These are phyloP conservation scores for Aureobasidium sp. DNA, from an alignment of 2,329 filamentous ascomycete species.

Conservation along the genomic window DNA sequence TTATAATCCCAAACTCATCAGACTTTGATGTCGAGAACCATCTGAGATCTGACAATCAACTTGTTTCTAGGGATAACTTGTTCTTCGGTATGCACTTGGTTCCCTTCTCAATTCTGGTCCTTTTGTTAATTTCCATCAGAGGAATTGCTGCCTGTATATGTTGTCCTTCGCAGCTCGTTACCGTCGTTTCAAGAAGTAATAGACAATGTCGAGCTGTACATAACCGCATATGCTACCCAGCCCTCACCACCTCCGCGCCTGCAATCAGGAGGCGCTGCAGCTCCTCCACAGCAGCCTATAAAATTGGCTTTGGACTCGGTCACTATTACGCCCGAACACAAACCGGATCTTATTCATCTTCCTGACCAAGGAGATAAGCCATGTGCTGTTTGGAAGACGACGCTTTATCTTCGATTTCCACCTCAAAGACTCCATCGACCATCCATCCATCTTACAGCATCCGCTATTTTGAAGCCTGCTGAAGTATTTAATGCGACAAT, in stretches of 20 bases:
- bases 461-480: slow-evolving; percentile 45
- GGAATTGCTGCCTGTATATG: slow-evolving; percentile 62
- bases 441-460: slow-evolving; percentile 53
- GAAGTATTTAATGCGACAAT: slow-evolving; percentile 28
- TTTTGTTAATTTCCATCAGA: slow-evolving; percentile 45
- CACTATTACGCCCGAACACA: slow-evolving; percentile 21
- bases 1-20: slow-evolving; percentile 29
- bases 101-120: not conserved
- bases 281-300: slow-evolving; percentile 24
- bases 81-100: slow-evolving; percentile 59
- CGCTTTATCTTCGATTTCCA: slow-evolving; percentile 34
- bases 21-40: slow-evolving; percentile 30
- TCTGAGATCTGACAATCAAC: slow-evolving; percentile 39
- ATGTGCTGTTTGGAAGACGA: slow-evolving; percentile 34
- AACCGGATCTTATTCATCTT: slow-evolving; percentile 15
- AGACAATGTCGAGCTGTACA: slow-evolving; percentile 54
- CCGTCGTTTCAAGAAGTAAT: slow-evolving; percentile 52
- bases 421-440: slow-evolving; percentile 58
- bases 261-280: slow-evolving; percentile 34
- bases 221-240: slow-evolving; percentile 58
- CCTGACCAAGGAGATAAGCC: slow-evolving; percentile 20
- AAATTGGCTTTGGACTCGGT: slow-evolving; percentile 54
- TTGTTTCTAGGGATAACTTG: slow-evolving; percentile 48
- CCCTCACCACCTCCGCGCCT: slow-evolving; percentile 34
- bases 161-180: slow-evolving; percentile 59